Conservation (phyloP, 2,329 filamentous ascomycete genomes). For the Aspergillus awamori region DNA sequence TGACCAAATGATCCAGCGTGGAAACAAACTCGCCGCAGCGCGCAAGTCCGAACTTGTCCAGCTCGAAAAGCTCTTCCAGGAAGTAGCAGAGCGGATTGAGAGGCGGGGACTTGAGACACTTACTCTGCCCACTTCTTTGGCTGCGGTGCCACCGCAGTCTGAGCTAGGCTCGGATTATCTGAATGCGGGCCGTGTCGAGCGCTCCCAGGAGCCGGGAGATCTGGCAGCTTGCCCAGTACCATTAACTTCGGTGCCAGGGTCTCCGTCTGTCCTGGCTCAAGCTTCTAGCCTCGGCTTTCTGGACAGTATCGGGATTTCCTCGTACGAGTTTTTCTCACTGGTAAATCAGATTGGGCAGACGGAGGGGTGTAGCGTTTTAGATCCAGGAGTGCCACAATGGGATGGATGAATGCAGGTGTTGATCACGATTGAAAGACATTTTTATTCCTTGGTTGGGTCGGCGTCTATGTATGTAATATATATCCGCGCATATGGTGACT, state of each 20-base stretch:
- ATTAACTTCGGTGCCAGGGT: not conserved
- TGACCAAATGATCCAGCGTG: constrained; percentile 38
- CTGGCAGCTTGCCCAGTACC: not conserved
- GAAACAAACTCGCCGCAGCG: constrained; percentile 37
- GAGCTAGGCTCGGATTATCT: too few species aligned
- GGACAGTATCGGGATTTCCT: constrained; percentile 44
- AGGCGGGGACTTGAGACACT: not conserved
- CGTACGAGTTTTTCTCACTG: constrained; percentile 43
- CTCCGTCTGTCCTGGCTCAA: constrained; percentile 3
- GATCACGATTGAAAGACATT: too few species aligned
- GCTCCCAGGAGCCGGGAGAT: not conserved
- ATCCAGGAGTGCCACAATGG: not conserved
- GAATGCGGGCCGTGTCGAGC: too few species aligned
- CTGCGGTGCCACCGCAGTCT: too few species aligned
- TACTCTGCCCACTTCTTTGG: not conserved
- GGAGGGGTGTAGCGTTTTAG: constrained; percentile 18
- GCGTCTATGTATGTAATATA: too few species aligned
- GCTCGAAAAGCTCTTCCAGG: constrained; percentile 32
- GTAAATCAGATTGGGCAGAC: constrained; percentile 39
- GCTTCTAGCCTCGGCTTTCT: constrained; percentile 32
- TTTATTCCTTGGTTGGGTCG: too few species aligned
- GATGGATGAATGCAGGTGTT: too few species aligned
- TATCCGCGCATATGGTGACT: too few species aligned
- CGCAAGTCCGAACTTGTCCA: constrained; percentile 34
- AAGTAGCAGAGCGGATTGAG: constrained; percentile 27